Evolutionary conservation across 208 protist species (phyloP).

Genomic region (Leptomonas pyrrhocoris): DNA sequence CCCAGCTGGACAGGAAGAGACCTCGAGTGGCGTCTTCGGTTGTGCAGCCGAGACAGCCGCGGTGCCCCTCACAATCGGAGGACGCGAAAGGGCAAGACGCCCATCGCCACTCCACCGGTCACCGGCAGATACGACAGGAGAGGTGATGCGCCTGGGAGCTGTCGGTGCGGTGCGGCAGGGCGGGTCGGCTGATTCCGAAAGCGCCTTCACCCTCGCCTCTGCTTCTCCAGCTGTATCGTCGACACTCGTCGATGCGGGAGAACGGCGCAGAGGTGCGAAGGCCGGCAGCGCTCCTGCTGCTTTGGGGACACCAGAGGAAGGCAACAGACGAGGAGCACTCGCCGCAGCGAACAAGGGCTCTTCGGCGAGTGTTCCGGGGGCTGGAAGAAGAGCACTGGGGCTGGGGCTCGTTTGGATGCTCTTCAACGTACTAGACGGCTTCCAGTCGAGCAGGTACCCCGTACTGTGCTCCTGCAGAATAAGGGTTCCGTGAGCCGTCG

Average conservation of each 20-base stretch:
- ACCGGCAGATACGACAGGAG: background rate
- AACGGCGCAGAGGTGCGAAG: background rate
- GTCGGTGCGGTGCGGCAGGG: slow-evolving; percentile 4
- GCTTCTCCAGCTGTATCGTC: too few relatives aligned
- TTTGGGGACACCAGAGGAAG: background rate
- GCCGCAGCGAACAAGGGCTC: background rate
- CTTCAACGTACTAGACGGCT: background rate
- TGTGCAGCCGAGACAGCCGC: background rate
- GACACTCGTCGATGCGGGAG: background rate
- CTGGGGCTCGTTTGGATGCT: background rate
- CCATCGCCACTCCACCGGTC: background rate
- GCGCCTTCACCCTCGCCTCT: background rate
- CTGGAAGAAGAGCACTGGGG: background rate
- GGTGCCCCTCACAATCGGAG: background rate
- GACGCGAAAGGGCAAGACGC: background rate
- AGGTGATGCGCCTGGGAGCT: background rate
- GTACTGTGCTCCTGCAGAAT: slow-evolving; percentile 3
- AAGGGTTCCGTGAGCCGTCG: slow-evolving; percentile 3
- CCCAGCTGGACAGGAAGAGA: background rate
- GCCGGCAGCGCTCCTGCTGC: background rate
- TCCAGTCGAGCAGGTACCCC: slow-evolving; percentile 13
- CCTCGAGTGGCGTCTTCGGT: background rate
- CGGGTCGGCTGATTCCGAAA: background rate
- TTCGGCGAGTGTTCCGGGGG: background rate
- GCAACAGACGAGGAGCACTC: background rate